Conservation (phyloP, 1,284 basidiomycete genomes). For the Trichosporon coremiiforme region DNA sequence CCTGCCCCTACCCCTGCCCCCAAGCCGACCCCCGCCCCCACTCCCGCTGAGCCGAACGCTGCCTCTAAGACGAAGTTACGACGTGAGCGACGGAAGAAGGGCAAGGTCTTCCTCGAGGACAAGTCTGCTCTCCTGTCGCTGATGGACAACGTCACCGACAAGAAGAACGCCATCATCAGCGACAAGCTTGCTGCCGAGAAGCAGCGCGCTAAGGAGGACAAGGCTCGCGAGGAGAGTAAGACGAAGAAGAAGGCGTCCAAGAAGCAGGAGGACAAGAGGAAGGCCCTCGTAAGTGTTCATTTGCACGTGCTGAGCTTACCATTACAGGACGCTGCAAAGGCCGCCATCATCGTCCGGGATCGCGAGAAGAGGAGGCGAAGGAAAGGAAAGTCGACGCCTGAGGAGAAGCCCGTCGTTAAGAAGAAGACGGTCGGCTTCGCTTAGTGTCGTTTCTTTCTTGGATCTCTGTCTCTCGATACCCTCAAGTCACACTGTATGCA, state of each 20-base stretch:
- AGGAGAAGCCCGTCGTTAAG: slow-evolving; percentile 11
- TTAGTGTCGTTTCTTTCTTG: neutral
- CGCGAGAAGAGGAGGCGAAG: slow-evolving; percentile 12
- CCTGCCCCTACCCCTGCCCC: neutral
- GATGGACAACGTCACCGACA: slow-evolving; percentile 38
- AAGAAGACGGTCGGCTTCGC: slow-evolving; percentile 14
- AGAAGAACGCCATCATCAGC: slow-evolving; percentile 34
- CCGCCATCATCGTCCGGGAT: slow-evolving; percentile 16
- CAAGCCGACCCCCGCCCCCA: neutral
- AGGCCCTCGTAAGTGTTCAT: slow-evolving; percentile 37
- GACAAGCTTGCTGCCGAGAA: slow-evolving; percentile 31
- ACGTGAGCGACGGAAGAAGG: slow-evolving; percentile 49
- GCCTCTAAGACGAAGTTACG: slow-evolving; percentile 18
- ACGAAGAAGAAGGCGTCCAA: slow-evolving; percentile 23
- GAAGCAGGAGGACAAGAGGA: slow-evolving; percentile 34
- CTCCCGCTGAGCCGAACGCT: neutral
- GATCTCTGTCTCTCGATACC: slow-evolving; percentile 9
- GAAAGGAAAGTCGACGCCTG: slow-evolving; percentile 7
- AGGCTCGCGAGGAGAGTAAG: neutral
- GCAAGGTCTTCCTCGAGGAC: slow-evolving; percentile 53
- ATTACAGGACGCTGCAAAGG: slow-evolving; percentile 1
- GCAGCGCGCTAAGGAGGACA: slow-evolving; percentile 22
- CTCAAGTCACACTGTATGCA: slow-evolving; percentile 16
- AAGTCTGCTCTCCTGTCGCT: slow-evolving; percentile 40
- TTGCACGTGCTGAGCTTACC: neutral